A percentile compares a stretch with the other conserved stretches of the same genome.
phyloP scores from a whole-genome alignment of 257 asterid species.

The Plantago major region DNA sequence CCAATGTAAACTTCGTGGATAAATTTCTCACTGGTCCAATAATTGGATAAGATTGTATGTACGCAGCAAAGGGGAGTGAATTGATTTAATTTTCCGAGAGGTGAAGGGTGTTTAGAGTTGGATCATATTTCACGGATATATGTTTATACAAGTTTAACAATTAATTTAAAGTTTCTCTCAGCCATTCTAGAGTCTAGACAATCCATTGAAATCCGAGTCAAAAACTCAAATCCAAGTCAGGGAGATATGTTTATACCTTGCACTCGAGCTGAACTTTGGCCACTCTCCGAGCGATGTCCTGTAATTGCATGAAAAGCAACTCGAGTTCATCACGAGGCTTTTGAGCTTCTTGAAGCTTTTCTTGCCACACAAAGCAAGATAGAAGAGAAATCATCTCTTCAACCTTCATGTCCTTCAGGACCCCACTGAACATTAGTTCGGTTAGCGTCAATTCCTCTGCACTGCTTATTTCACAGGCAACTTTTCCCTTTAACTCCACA shows the following conservation, averaged over 20 bases:
- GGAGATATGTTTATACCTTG: slow-evolving; percentile 50
- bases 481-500: slow-evolving; percentile 88
- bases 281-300: slow-evolving; percentile 84
- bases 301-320: slow-evolving; percentile 67
- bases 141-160: neutral
- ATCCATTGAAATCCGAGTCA: neutral
- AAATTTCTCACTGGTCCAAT: too few species aligned
- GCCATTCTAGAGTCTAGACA: neutral
- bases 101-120: too few species aligned
- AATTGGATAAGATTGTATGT: too few species aligned
- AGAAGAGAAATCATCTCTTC: slow-evolving; percentile 94
- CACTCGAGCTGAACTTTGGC: slow-evolving; percentile 96
- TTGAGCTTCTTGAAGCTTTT: slow-evolving; percentile 85
- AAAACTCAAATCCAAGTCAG: neutral
- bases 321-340: slow-evolving; percentile 91
- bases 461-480: slow-evolving; percentile 94
- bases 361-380: slow-evolving; percentile 97
- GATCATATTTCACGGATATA: neutral
- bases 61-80: too few species aligned
- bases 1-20: too few species aligned
- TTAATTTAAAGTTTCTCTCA: neutral
- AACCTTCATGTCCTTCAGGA: slow-evolving; percentile 66
- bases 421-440: slow-evolving; percentile 89
- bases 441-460: slow-evolving; percentile 94
- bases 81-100: too few species aligned